Conservation (phyloP, 106 monocot species). For the Dendrobium nobile region DNA sequence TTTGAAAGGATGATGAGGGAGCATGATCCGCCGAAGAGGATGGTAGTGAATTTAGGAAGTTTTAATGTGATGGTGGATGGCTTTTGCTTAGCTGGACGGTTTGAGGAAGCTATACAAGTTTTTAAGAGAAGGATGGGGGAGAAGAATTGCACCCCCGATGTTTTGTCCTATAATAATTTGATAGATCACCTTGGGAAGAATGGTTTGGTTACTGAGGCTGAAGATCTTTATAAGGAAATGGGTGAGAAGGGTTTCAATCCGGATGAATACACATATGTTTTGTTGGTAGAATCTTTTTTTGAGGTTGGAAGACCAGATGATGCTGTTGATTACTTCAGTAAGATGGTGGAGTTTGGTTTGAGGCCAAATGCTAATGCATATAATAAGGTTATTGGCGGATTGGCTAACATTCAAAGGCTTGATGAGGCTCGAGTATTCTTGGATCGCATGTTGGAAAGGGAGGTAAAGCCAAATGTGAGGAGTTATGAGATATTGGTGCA, state of each 20-base stretch:
- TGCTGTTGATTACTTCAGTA: slow-evolving; percentile 56
- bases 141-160: slow-evolving; percentile 63
- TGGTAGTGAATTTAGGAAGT: slow-evolving; percentile 71
- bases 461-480: slow-evolving; percentile 54
- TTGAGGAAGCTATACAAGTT: slow-evolving; percentile 59
- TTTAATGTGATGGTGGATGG: slow-evolving; percentile 95
- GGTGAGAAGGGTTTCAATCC: slow-evolving; percentile 49
- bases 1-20: slow-evolving; percentile 68
- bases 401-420: slow-evolving; percentile 44
- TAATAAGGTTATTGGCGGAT: slow-evolving; percentile 66
- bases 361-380: slow-evolving; percentile 72
- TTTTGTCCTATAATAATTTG: slow-evolving; percentile 82
- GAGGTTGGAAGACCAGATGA: slow-evolving; percentile 53
- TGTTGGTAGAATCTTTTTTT: slow-evolving; percentile 71
- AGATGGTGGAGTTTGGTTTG: slow-evolving; percentile 68
- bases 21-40: slow-evolving; percentile 65
- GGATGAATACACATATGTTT: slow-evolving; percentile 79
- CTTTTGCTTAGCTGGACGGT: slow-evolving; percentile 45
- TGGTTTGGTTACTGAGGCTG: slow-evolving; percentile 41
- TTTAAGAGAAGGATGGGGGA: slow-evolving; percentile 63
- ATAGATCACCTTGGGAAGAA: slow-evolving; percentile 68
- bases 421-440: slow-evolving; percentile 72
- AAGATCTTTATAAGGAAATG: slow-evolving; percentile 74
- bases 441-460: slow-evolving; percentile 70
- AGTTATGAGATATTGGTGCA: slow-evolving; percentile 67